A percentile compares a stretch with the other conserved stretches of the same genome.
Evolutionary conservation across 805 yeast species (phyloP).

Genomic region (Dipodascus albidus): DNA sequence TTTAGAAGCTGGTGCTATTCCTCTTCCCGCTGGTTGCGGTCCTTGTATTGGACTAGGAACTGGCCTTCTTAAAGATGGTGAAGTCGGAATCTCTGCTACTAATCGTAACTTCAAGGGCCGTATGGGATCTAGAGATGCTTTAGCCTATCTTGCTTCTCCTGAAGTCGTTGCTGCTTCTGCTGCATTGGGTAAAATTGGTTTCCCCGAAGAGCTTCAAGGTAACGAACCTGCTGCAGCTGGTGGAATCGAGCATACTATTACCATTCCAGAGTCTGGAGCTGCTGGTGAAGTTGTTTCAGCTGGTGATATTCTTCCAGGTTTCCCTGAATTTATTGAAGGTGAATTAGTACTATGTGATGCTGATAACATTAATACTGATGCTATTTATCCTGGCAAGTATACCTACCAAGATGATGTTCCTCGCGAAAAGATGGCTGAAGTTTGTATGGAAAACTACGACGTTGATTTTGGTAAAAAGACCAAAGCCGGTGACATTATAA

Average conservation of each 20-base stretch:
- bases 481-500: slow-evolving; percentile 75
- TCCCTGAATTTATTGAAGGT: slow-evolving; percentile 82
- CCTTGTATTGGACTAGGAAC: slow-evolving; percentile 98
- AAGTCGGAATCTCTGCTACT: slow-evolving; percentile 96
- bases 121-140: slow-evolving; percentile 96
- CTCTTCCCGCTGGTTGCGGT: slow-evolving; percentile 98
- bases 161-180: slow-evolving; percentile 99
- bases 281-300: slow-evolving; percentile 22
- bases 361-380: slow-evolving; percentile 88
- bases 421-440: slow-evolving; percentile 93
- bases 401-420: slow-evolving; percentile 97
- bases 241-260: slow-evolving; percentile 34
- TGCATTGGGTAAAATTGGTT: slow-evolving; percentile 84
- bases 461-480: slow-evolving; percentile 75
- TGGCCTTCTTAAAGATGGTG: slow-evolving; percentile 89
- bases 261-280: slow-evolving; percentile 22
- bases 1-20: slow-evolving; percentile 84
- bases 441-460: slow-evolving; percentile 98
- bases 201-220: slow-evolving; percentile 78
- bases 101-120: slow-evolving; percentile 98
- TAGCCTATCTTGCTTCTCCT: slow-evolving; percentile 93
- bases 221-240: slow-evolving; percentile 35
- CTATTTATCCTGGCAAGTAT: slow-evolving; percentile 97
- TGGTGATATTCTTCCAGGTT: slow-evolving; percentile 77
- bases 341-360: slow-evolving; percentile 94